These are phyloP conservation scores for Perkinsus chesapeaki DNA, from an alignment of 169 alveolate genomes.

Conservation along the genomic window DNA sequence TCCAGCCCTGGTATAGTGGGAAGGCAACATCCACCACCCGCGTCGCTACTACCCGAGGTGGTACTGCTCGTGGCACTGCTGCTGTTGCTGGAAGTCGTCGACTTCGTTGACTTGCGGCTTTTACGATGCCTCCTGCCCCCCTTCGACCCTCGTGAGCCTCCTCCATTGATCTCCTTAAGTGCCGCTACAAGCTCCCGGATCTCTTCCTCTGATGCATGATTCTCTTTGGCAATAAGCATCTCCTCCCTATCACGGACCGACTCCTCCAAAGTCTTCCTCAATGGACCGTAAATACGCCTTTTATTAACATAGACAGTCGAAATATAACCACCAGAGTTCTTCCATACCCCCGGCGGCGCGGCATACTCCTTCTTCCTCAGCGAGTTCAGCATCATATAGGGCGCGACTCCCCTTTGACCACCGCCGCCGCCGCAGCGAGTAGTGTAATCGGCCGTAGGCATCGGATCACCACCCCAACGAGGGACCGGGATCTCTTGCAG, in stretches of 20 bases:
- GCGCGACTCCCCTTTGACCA: neutral
- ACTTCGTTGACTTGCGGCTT: neutral
- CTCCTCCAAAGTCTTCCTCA: neutral
- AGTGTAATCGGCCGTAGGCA: neutral
- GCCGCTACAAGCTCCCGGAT: neutral
- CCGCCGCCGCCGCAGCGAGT: neutral
- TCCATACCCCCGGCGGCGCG: neutral
- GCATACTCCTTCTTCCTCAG: neutral
- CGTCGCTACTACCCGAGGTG: neutral
- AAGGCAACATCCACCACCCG: neutral
- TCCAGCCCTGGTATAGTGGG: neutral
- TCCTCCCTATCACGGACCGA: neutral
- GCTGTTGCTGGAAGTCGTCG: neutral
- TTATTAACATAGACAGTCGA: neutral
- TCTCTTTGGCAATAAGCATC: neutral
- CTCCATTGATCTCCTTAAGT: neutral
- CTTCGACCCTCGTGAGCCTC: neutral
- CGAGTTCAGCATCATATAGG: neutral
- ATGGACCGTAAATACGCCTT: neutral
- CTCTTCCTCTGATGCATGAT: neutral
- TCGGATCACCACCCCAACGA: neutral
- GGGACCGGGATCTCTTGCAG: neutral
- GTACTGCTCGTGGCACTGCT: neutral
- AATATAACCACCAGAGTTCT: neutral
- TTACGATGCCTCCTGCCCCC: neutral